Conservation (phyloP, 371 early-diverging fungal genomes). For the Mucor lusitanicus region DNA sequence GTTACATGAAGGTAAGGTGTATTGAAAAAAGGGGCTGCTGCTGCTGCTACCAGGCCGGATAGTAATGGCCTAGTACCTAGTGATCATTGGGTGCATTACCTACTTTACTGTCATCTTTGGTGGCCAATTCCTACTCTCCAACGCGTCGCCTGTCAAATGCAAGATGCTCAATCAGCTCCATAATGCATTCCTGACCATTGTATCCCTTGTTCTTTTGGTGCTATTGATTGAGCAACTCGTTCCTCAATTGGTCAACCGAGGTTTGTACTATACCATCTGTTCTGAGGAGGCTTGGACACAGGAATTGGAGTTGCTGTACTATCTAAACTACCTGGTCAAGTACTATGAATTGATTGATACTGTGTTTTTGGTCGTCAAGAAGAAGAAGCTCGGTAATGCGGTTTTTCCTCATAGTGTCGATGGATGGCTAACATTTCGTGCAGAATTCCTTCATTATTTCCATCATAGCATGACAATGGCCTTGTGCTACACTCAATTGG, state of each 20-base stretch:
- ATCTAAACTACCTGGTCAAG: slow-evolving; percentile 72
- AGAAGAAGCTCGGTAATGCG: slow-evolving; percentile 54
- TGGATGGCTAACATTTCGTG: slow-evolving; percentile 77
- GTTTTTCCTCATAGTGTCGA: not conserved
- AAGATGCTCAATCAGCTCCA: slow-evolving; percentile 66
- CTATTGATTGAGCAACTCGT: slow-evolving; percentile 69
- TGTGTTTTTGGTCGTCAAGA: slow-evolving; percentile 67
- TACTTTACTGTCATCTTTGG: slow-evolving; percentile 72
- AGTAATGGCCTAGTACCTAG: slow-evolving; percentile 11
- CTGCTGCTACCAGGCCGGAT: too few species aligned
- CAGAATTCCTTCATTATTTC: slow-evolving; percentile 83
- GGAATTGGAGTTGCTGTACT: slow-evolving; percentile 63
- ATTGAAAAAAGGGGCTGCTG: too few species aligned
- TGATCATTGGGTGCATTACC: slow-evolving; percentile 46
- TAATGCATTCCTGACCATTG: slow-evolving; percentile 68
- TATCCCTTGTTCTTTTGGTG: slow-evolving; percentile 61
- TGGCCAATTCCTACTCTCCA: slow-evolving; percentile 58
- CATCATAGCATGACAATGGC: slow-evolving; percentile 85
- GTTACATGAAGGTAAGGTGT: slow-evolving; percentile 26
- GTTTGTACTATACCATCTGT: slow-evolving; percentile 67
- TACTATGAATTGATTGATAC: slow-evolving; percentile 76
- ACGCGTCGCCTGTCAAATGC: slow-evolving; percentile 57
- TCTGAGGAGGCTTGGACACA: slow-evolving; percentile 55
- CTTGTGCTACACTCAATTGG: slow-evolving; percentile 76
- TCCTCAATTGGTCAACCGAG: slow-evolving; percentile 61